These are phyloP conservation scores for Torulaspora maleeae DNA, from an alignment of 805 yeast genomes.

Conservation along the genomic window DNA sequence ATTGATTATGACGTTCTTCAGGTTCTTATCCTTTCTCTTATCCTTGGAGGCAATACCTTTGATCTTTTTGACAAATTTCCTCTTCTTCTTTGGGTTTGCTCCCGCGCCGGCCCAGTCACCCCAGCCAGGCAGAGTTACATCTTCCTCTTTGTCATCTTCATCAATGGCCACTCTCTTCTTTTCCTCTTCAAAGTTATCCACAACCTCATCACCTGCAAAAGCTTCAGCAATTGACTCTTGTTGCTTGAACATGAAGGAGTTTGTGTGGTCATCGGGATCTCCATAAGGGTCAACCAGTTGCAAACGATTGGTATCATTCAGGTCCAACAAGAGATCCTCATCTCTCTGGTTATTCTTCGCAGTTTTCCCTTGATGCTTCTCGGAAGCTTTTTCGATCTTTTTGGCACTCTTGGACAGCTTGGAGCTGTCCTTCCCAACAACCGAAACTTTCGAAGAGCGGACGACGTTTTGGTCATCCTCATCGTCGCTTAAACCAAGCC, in stretches of 20 bases:
- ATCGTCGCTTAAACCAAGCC: constrained; percentile 41
- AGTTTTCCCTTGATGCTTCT: constrained; percentile 15
- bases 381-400: constrained; percentile 38
- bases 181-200: constrained; percentile 68
- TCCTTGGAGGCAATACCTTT: constrained; percentile 71
- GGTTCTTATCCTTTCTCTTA: constrained; percentile 70
- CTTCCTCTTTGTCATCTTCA: constrained; percentile 85
- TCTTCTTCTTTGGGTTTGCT: constrained; percentile 44
- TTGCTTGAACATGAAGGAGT: constrained; percentile 61
- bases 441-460: constrained; percentile 44
- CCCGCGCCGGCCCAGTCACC: constrained; percentile 91
- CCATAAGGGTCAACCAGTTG: constrained; percentile 46
- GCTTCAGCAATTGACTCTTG: constrained; percentile 82
- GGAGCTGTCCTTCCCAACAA: constrained; percentile 49
- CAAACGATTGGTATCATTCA: constrained; percentile 46
- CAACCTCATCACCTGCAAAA: constrained; percentile 96
- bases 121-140: constrained; percentile 92
- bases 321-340: constrained; percentile 39
- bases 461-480: constrained; percentile 20
- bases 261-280: constrained; percentile 44
- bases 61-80: constrained; percentile 62
- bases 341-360: constrained; percentile 25
- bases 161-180: constrained; percentile 61
- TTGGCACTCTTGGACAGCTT: constrained; percentile 45
- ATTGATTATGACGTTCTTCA: constrained; percentile 81